These are phyloP conservation scores for Fusarium sp. DNA, from an alignment of 2,329 filamentous ascomycete genomes.

Conservation along the genomic window DNA sequence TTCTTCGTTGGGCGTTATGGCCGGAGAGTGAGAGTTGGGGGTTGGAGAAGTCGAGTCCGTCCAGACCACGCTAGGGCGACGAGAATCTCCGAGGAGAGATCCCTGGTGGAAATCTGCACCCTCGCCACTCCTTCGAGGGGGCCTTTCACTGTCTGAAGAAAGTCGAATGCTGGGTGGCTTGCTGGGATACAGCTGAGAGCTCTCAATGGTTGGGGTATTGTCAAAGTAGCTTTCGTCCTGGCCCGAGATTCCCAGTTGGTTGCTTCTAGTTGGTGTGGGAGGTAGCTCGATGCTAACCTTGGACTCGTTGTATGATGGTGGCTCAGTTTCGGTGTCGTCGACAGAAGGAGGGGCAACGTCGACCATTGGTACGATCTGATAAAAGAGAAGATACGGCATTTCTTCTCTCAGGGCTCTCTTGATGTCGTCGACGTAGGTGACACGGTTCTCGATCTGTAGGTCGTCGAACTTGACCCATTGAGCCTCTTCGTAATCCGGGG, in stretches of 20 bases:
- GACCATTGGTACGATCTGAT: constrained; percentile 88
- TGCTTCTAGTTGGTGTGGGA: constrained; percentile 36
- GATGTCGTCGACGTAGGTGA: constrained; percentile 78
- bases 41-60: constrained; percentile 55
- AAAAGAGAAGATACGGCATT: constrained; percentile 93
- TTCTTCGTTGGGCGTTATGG: constrained; percentile 61
- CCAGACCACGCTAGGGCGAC: constrained; percentile 61
- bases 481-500: constrained; percentile 72
- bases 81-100: constrained; percentile 49
- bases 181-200: constrained; percentile 38
- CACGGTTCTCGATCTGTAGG: constrained; percentile 70
- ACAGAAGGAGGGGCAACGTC: constrained; percentile 65
- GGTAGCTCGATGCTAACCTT: constrained; percentile 53
- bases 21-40: constrained; percentile 49
- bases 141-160: constrained; percentile 62
- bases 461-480: constrained; percentile 96
- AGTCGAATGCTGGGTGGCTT: constrained; percentile 62
- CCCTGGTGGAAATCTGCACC: constrained; percentile 50
- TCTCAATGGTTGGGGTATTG: constrained; percentile 37
- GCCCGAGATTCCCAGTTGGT: constrained; percentile 25
- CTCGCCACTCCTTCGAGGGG: constrained; percentile 58
- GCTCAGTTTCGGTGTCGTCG: constrained; percentile 57
- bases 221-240: constrained; percentile 44
- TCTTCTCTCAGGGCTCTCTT: constrained; percentile 80
- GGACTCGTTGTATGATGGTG: constrained; percentile 66